These are phyloP conservation scores for Mortierella hygrophila DNA, from an alignment of 192 early-diverging fungal genomes.

Conservation along the genomic window DNA sequence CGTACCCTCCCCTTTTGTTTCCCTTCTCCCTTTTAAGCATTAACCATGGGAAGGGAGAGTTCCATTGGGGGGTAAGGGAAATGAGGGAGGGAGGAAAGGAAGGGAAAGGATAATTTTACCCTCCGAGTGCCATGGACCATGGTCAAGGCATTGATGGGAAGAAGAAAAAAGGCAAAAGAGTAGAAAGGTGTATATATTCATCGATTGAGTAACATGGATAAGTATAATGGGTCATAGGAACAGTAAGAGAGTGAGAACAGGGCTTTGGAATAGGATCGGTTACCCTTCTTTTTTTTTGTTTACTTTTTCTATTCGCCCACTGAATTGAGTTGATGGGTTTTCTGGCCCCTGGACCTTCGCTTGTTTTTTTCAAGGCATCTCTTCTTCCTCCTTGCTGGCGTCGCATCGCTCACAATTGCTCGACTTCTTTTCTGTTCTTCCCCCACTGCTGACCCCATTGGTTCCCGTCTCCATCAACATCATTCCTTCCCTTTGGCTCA, in stretches of 20 bases:
- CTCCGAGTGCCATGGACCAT: conserved; percentile 8
- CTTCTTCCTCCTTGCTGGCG: background rate
- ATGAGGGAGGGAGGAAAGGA: background rate
- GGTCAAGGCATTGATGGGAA: background rate
- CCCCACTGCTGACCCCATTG: too few species aligned
- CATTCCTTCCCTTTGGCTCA: background rate
- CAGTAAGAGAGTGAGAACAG: background rate
- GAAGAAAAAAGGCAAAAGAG: background rate
- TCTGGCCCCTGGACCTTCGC: background rate
- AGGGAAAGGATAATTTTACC: background rate
- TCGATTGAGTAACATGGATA: background rate
- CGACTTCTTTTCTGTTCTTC: background rate
- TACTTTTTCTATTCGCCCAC: background rate
- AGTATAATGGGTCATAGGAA: background rate
- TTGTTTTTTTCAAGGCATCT: background rate
- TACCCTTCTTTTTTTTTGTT: conserved; percentile 14
- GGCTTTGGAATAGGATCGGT: background rate
- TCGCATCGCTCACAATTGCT: conserved; percentile 2
- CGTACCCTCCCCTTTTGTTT: background rate
- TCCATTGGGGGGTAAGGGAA: too few species aligned
- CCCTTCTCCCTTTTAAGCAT: background rate
- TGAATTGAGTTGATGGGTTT: background rate
- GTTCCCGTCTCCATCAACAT: background rate
- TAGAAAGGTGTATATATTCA: background rate
- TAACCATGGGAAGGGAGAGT: conserved; percentile 1